phyloP scores from a whole-genome alignment of 108 stramenopile genomes.

The Epipyxis sp. region DNA sequence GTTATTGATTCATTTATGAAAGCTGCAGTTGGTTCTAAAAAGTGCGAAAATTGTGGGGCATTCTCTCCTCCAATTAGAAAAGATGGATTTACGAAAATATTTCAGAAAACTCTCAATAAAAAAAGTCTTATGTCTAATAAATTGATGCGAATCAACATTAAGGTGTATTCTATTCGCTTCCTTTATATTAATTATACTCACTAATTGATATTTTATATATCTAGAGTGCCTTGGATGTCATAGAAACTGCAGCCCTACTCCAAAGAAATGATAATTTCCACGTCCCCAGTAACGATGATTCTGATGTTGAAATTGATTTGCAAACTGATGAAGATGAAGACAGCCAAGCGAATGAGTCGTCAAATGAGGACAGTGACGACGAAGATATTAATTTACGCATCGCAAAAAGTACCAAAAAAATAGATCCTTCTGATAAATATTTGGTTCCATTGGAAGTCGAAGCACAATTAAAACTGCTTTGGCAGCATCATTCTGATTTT shows the following conservation, averaged over 20 bases:
- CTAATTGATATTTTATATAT: conserved; percentile 59
- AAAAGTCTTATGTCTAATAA: no score
- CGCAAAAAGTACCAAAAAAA: conserved; percentile 31
- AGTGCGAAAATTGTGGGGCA: conserved; percentile 84
- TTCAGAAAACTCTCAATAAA: conserved; percentile 67
- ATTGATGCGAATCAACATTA: not conserved
- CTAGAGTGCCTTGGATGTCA: conserved; percentile 58
- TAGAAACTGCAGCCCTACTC: no score
- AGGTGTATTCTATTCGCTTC: not conserved
- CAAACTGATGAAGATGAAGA: conserved; percentile 48
- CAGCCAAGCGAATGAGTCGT: conserved; percentile 31
- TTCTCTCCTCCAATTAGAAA: conserved; percentile 78
- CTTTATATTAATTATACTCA: conserved; percentile 30
- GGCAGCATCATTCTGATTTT: conserved; percentile 66
- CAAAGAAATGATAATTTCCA: no score
- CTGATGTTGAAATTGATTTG: conserved; percentile 6
- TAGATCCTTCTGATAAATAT: conserved; percentile 64
- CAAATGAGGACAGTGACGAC: conserved; percentile 40
- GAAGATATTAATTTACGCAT: conserved; percentile 44
- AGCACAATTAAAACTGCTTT: conserved; percentile 78
- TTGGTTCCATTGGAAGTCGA: conserved; percentile 86
- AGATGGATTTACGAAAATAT: conserved; percentile 90
- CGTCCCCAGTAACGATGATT: no score
- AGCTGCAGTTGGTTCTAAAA: conserved; percentile 53
- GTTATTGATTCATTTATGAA: conserved; percentile 70